Conservation (phyloP, 1,284 basidiomycete species). For the Leccinum griseonigrum region DNA sequence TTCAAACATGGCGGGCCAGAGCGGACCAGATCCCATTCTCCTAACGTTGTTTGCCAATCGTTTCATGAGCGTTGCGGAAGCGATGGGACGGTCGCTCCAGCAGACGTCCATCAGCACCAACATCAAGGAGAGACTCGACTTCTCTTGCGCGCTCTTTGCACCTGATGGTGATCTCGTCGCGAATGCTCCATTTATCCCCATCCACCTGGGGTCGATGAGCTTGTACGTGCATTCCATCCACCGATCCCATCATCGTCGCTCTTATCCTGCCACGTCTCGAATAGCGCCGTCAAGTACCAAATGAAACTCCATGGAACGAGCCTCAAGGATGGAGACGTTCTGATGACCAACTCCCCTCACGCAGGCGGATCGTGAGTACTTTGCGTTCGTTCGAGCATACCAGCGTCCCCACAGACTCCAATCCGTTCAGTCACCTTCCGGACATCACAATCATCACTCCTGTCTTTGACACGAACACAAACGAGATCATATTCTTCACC, state of each 20-base stretch:
- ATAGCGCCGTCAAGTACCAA: slow-evolving; percentile 86
- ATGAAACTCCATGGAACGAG: slow-evolving; percentile 69
- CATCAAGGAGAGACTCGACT: slow-evolving; percentile 88
- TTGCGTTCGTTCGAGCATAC: background rate
- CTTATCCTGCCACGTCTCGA: background rate
- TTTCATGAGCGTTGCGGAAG: slow-evolving; percentile 91
- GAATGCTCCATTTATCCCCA: slow-evolving; percentile 85
- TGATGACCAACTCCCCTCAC: slow-evolving; percentile 88
- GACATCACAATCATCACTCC: slow-evolving; percentile 92
- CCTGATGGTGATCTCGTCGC: slow-evolving; percentile 90
- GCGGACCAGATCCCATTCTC: slow-evolving; percentile 76
- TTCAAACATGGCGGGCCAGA: slow-evolving; percentile 19
- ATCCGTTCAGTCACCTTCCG: slow-evolving; percentile 57
- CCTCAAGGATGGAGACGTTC: slow-evolving; percentile 83
- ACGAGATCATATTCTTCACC: slow-evolving; percentile 88
- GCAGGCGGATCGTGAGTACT: slow-evolving; percentile 78
- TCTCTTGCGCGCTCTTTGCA: slow-evolving; percentile 87
- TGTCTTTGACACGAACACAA: slow-evolving; percentile 65
- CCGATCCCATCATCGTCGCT: slow-evolving; percentile 31
- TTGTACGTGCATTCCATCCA: slow-evolving; percentile 53
- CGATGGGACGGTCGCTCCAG: slow-evolving; percentile 87
- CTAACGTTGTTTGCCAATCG: slow-evolving; percentile 89
- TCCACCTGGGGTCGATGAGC: slow-evolving; percentile 81
- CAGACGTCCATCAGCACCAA: slow-evolving; percentile 91
- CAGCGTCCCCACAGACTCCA: background rate